Conservation (phyloP, 768 basidiomycete species). For the Solioccasus polychromus region DNA sequence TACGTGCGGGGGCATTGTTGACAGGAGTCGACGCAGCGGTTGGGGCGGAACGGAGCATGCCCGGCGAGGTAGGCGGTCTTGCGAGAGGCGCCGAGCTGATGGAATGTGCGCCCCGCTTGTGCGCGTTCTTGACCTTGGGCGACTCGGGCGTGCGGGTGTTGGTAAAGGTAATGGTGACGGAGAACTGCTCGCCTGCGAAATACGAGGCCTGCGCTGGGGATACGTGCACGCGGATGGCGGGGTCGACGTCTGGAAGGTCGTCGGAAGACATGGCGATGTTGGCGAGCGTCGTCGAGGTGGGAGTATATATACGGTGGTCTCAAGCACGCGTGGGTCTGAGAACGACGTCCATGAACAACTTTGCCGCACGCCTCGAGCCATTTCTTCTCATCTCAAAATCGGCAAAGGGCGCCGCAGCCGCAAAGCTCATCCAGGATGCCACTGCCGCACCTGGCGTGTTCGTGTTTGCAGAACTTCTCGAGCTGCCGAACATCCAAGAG, state of each 20-base stretch:
- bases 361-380: slow-evolving; percentile 75
- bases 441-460: slow-evolving; percentile 89
- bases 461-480: slow-evolving; percentile 87
- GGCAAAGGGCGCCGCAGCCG: slow-evolving; percentile 88
- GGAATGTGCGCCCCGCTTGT: slow-evolving; percentile 74
- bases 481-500: slow-evolving; percentile 80
- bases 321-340: too few relatives aligned
- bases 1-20: slow-evolving; percentile 36
- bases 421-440: slow-evolving; percentile 83
- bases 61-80: slow-evolving; percentile 80
- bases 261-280: slow-evolving; percentile 16
- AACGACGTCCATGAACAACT: slow-evolving; percentile 38
- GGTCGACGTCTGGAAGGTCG: slow-evolving; percentile 32
- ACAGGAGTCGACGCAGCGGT: slow-evolving; percentile 19
- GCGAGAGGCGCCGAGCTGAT: slow-evolving; percentile 81
- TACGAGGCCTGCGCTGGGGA: slow-evolving; percentile 84
- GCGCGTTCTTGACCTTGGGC: slow-evolving; percentile 37
- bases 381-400: slow-evolving; percentile 91
- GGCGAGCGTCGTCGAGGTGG: too few relatives aligned
- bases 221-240: slow-evolving; percentile 65
- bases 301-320: too few relatives aligned
- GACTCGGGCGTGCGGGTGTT: slow-evolving; percentile 64
- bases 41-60: slow-evolving; percentile 45
- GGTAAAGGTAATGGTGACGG: slow-evolving; percentile 82
- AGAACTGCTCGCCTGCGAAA: slow-evolving; percentile 89